These are phyloP conservation scores for Suillus paluster DNA, from an alignment of 768 basidiomycete species.

Conservation along the genomic window DNA sequence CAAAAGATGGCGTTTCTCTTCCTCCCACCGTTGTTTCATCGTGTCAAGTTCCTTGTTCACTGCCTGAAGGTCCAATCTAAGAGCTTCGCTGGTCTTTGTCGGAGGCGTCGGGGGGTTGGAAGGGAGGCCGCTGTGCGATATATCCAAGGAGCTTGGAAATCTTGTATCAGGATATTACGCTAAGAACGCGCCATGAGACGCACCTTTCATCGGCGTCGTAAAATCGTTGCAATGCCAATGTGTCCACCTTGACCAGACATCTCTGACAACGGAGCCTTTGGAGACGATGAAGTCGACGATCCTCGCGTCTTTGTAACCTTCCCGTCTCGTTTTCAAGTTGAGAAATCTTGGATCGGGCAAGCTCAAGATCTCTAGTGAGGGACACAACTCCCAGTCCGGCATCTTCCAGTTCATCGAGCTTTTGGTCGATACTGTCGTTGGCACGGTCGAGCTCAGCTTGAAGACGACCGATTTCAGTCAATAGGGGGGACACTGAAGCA, in stretches of 20 bases:
- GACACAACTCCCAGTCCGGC: slow-evolving; percentile 77
- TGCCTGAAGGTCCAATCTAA: slow-evolving; percentile 59
- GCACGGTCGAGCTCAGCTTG: slow-evolving; percentile 78
- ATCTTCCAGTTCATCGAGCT: slow-evolving; percentile 84
- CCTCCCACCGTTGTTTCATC: slow-evolving; percentile 72
- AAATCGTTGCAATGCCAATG: slow-evolving; percentile 44
- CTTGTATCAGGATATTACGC: slow-evolving; percentile 9
- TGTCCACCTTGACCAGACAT: slow-evolving; percentile 66
- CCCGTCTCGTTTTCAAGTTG: slow-evolving; percentile 71
- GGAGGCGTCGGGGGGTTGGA: slow-evolving; percentile 71
- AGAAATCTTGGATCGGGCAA: slow-evolving; percentile 62
- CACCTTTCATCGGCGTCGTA: slow-evolving; percentile 68
- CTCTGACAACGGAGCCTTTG: slow-evolving; percentile 69
- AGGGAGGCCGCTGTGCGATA: slow-evolving; percentile 49
- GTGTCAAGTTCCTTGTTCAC: slow-evolving; percentile 66
- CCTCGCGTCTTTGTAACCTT: slow-evolving; percentile 67
- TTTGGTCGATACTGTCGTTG: slow-evolving; percentile 87
- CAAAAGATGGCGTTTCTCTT: slow-evolving; percentile 63
- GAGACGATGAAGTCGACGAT: slow-evolving; percentile 65
- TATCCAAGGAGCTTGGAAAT: slow-evolving; percentile 53
- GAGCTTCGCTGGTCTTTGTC: slow-evolving; percentile 66
- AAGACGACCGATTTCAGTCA: slow-evolving; percentile 74
- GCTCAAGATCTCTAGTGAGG: slow-evolving; percentile 71
- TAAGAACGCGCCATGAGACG: slow-evolving; percentile 1
- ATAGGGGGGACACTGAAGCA: slow-evolving; percentile 59